Percentiles rank a stretch among this genome's conserved stretches.
phyloP scores from a whole-genome alignment of 345 rosid genomes.

The Ailanthus altissimus region DNA sequence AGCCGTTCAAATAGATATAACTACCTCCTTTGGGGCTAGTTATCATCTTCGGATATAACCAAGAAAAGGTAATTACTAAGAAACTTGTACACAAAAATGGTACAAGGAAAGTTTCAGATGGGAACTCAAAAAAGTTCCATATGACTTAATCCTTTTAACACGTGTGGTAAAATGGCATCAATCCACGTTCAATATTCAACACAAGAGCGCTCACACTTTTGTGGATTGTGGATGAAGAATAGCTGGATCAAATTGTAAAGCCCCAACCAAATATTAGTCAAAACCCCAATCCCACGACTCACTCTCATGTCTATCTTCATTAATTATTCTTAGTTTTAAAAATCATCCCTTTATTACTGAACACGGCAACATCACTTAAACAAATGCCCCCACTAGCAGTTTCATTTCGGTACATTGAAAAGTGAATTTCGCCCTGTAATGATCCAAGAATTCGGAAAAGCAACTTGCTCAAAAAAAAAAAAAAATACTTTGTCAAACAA shows the following conservation, averaged over 20 bases:
- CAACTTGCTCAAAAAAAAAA: not conserved
- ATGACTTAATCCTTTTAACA: not conserved
- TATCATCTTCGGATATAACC: not conserved
- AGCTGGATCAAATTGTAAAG: not conserved
- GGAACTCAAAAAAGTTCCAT: not conserved
- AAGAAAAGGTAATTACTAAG: not conserved
- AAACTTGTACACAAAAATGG: too few relatives aligned
- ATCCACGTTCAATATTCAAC: not conserved
- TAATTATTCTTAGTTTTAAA: too few relatives aligned
- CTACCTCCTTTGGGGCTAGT: not conserved
- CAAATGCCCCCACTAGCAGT: too few relatives aligned
- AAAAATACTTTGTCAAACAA: constrained; percentile 7
- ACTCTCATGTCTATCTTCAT: too few relatives aligned
- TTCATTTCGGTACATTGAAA: too few relatives aligned
- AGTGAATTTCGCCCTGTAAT: not conserved
- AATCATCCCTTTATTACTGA: too few relatives aligned
- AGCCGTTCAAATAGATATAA: too few relatives aligned
- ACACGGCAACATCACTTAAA: too few relatives aligned
- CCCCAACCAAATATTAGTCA: not conserved
- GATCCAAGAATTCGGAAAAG: not conserved
- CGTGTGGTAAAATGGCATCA: not conserved
- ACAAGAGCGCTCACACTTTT: not conserved
- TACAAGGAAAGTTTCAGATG: too few relatives aligned
- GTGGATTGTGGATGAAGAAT: not conserved
- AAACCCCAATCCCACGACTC: not conserved